phyloP scores from a whole-genome alignment of 2,329 filamentous ascomycete genomes.

The Stagonosporopsis cucurbitacearum region DNA sequence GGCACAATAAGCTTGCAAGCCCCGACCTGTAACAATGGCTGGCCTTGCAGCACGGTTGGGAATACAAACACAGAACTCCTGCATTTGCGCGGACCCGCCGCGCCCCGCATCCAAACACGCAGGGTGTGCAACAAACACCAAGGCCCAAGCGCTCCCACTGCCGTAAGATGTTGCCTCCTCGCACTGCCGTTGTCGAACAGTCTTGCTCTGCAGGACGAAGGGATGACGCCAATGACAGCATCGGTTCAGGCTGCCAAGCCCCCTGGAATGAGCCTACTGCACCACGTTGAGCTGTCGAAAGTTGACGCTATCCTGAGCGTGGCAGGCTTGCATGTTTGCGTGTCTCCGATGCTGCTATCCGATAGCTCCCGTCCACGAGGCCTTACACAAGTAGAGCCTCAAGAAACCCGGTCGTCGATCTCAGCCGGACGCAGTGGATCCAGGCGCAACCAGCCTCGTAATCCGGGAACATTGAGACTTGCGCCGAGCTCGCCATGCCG shows the following conservation, averaged over 20 bases:
- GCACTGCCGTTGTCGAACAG: constrained; percentile 17
- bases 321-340: constrained; percentile 7
- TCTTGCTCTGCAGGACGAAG: constrained; percentile 21
- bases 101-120: constrained; percentile 32
- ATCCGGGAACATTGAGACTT: neutral
- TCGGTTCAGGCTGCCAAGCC: constrained; percentile 23
- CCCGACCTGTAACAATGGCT: constrained; percentile 16
- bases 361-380: constrained; percentile 17
- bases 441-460: neutral
- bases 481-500: constrained; percentile 14
- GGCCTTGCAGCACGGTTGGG: constrained; percentile 30
- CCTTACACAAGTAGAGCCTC: constrained; percentile 10
- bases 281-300: constrained; percentile 12
- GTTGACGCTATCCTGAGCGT: constrained; percentile 10
- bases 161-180: constrained; percentile 9
- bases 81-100: constrained; percentile 23
- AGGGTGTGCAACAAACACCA: constrained; percentile 25
- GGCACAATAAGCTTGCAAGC: constrained; percentile 14
- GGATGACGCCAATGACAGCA: constrained; percentile 21
- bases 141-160: constrained; percentile 14
- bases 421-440: neutral
- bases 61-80: constrained; percentile 23
- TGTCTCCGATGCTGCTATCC: constrained; percentile 18
- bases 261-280: constrained; percentile 31
- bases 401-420: constrained; percentile 9